Evolutionary conservation across 345 rosid genomes (phyloP).

Genomic region (Eutrema japonicum): DNA sequence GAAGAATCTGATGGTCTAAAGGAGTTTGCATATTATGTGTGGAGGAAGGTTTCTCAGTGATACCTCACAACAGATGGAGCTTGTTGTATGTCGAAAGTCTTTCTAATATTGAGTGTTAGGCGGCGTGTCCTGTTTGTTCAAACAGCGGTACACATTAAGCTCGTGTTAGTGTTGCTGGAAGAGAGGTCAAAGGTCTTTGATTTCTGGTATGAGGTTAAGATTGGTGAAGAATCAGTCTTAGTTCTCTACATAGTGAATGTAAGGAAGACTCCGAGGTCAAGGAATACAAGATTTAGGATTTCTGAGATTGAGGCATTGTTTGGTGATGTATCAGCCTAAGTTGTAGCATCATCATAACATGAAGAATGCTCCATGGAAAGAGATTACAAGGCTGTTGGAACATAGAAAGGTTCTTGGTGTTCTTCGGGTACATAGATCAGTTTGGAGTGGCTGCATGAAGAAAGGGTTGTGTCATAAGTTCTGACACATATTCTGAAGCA

Average conservation of each 20-base stretch:
- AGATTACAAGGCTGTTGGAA: neutral
- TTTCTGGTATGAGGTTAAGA: neutral
- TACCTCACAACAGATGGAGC: too few species aligned
- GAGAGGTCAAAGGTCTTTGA: neutral
- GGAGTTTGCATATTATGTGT: too few species aligned
- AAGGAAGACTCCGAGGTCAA: neutral
- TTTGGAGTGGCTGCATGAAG: neutral
- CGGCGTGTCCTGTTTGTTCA: neutral
- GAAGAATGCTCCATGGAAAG: neutral
- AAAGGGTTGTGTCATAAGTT: neutral
- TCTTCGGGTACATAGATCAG: neutral
- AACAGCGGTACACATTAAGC: neutral
- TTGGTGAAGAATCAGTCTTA: neutral
- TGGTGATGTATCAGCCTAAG: neutral
- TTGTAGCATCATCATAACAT: neutral
- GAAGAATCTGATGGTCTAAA: too few species aligned
- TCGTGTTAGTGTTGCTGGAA: neutral
- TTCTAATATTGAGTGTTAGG: too few species aligned
- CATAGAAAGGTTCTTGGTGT: neutral
- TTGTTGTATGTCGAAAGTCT: too few species aligned
- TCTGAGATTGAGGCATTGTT: neutral
- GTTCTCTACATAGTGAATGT: neutral
- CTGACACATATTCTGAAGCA: neutral
- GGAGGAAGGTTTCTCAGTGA: too few species aligned
- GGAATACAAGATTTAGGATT: neutral